Evolutionary conservation across 2,329 filamentous ascomycete genomes (phyloP).

Genomic region (Rhinocladiella mackenziei): DNA sequence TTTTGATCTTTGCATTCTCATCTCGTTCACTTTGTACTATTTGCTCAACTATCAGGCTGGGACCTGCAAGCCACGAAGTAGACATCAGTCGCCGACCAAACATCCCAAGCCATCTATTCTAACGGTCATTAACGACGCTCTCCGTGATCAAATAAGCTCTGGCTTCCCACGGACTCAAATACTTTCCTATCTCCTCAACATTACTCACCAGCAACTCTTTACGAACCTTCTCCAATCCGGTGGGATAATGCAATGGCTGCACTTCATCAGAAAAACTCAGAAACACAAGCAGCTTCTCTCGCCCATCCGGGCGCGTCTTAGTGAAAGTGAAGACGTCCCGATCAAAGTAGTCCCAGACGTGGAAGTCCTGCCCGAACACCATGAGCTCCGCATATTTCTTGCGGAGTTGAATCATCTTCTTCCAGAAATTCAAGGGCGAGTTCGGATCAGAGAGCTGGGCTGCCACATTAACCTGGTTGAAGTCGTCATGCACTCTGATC

Average conservation of each 20-base stretch:
- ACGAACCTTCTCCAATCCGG: slow-evolving; percentile 10
- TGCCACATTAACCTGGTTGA: slow-evolving; percentile 59
- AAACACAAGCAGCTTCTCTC: slow-evolving; percentile 23
- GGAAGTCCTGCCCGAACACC: slow-evolving; percentile 61
- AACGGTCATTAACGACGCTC: slow-evolving; percentile 19
- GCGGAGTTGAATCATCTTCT: slow-evolving; percentile 54
- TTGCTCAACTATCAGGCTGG: too few relatives aligned
- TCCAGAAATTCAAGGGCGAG: slow-evolving; percentile 61
- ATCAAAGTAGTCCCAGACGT: slow-evolving; percentile 51
- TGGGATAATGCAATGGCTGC: slow-evolving; percentile 26
- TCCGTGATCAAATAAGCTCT: slow-evolving; percentile 24
- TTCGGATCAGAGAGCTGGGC: slow-evolving; percentile 37
- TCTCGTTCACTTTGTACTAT: too few relatives aligned
- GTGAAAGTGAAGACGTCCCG: slow-evolving; percentile 55
- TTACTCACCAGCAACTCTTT: slow-evolving; percentile 25
- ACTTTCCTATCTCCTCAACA: slow-evolving; percentile 22
- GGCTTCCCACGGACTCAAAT: slow-evolving; percentile 28
- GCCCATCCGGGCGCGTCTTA: slow-evolving; percentile 35
- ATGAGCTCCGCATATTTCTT: slow-evolving; percentile 61
- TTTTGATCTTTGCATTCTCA: too few relatives aligned
- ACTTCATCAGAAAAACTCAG: slow-evolving; percentile 27
- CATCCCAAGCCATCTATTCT: not conserved
- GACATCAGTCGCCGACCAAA: too few relatives aligned
- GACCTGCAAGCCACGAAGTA: too few relatives aligned
- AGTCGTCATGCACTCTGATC: slow-evolving; percentile 67